Percentiles rank a stretch among this genome's conserved stretches.
These are phyloP conservation scores for Aspergillus nidulans DNA, from an alignment of 495 filamentous ascomycete genomes.

Conservation along the genomic window DNA sequence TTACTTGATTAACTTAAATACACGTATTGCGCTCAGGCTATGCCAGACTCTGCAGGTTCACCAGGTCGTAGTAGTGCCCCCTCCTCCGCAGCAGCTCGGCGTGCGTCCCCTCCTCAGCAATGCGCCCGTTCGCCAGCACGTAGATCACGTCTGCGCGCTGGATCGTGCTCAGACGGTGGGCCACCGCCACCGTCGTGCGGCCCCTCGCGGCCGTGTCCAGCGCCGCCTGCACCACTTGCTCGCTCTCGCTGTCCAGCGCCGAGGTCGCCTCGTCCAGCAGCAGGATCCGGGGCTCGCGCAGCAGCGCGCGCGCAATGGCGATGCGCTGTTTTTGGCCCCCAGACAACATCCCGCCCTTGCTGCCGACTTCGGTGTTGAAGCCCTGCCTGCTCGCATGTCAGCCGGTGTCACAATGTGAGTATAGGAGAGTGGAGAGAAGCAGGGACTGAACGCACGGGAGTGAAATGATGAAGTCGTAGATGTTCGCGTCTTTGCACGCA, in stretches of 20 bases:
- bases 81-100: constrained; percentile 56
- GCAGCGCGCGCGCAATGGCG: constrained; percentile 70
- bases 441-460: constrained; percentile 38
- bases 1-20: no score
- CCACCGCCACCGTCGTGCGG: constrained; percentile 73
- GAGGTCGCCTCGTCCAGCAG: constrained; percentile 81
- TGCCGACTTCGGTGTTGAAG: constrained; percentile 69
- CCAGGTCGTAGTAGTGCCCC: constrained; percentile 71
- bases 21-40: not conserved
- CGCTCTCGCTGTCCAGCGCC: constrained; percentile 73
- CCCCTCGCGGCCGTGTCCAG: constrained; percentile 70
- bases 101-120: constrained; percentile 72
- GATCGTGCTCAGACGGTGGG: constrained; percentile 74
- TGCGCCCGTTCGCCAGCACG: constrained; percentile 68
- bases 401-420: no score
- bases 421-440: constrained; percentile 4
- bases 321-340: constrained; percentile 84
- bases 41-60: constrained; percentile 69
- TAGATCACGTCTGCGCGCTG: constrained; percentile 81
- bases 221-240: constrained; percentile 77
- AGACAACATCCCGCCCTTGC: constrained; percentile 70
- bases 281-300: constrained; percentile 64
- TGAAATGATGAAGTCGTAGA: constrained; percentile 83
- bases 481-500: constrained; percentile 84
- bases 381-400: constrained; percentile 49